Percentiles rank a stretch among this genome's conserved stretches.
These are phyloP conservation scores for Panicum virgatum DNA, from an alignment of 202 grass and related monocot genomes.

Conservation along the genomic window DNA sequence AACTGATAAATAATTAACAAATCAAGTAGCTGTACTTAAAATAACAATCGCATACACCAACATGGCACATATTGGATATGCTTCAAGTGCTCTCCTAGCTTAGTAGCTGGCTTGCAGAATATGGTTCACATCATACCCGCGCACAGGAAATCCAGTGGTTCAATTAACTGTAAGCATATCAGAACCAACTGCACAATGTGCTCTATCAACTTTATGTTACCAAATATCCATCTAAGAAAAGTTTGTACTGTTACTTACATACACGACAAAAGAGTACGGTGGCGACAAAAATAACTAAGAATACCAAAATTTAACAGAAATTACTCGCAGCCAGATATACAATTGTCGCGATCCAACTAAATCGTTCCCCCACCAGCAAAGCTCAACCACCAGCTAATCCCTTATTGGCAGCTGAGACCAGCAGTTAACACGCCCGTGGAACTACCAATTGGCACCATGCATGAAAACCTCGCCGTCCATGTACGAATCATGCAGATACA, in stretches of 20 bases:
- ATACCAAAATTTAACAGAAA: background rate
- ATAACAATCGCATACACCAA: constrained; percentile 17
- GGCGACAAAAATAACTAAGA: constrained; percentile 10
- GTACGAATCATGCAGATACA: background rate
- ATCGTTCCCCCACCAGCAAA: background rate
- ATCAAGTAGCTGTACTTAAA: background rate
- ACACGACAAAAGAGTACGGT: background rate
- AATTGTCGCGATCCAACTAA: constrained; percentile 10
- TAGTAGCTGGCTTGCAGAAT: constrained; percentile 2
- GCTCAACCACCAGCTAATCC: constrained; percentile 14
- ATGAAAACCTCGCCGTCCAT: background rate
- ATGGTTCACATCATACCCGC: background rate
- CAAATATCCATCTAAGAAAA: constrained; percentile 8
- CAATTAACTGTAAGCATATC: background rate
- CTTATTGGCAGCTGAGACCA: background rate
- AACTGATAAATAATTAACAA: background rate
- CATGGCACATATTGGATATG: background rate
- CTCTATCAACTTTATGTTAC: background rate
- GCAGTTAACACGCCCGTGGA: background rate
- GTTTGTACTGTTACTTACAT: background rate
- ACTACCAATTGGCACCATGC: background rate
- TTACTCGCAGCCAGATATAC: background rate
- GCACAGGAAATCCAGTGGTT: constrained; percentile 6
- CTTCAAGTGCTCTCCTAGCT: background rate
- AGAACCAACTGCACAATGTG: background rate